Conservation (phyloP, 2,329 filamentous ascomycete genomes). For the Botrytis sinoallii region DNA sequence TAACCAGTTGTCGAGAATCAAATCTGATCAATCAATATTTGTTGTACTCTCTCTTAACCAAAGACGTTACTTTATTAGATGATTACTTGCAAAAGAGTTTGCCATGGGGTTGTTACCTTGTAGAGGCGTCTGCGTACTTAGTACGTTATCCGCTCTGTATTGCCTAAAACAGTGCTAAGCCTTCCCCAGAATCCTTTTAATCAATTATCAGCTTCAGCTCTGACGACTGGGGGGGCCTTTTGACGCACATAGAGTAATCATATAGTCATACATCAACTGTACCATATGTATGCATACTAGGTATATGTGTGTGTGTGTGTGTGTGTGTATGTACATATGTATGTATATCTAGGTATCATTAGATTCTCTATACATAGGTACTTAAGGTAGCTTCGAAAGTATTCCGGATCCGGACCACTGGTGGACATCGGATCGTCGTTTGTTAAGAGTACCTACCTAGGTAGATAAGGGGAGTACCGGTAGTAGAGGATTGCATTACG, state of each 20-base stretch:
- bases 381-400: background rate
- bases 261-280: constrained; percentile 3
- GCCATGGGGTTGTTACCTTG: background rate
- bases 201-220: constrained; percentile 13
- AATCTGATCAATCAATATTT: constrained; percentile 4
- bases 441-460: background rate
- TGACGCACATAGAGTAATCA: background rate
- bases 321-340: background rate
- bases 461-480: background rate
- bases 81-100: background rate
- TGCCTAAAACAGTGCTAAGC: background rate
- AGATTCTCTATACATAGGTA: background rate
- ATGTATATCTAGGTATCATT: background rate
- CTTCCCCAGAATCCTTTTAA: constrained; percentile 16
- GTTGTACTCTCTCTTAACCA: background rate
- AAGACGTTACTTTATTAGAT: background rate
- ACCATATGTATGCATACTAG: background rate
- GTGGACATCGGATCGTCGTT: background rate
- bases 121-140: background rate
- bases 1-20: background rate
- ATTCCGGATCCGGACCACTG: background rate
- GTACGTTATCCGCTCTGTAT: background rate
- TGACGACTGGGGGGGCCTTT: background rate
- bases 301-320: background rate
- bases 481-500: background rate